phyloP scores from a whole-genome alignment of 352 stramenopile species.

The Pythium monospermum region DNA sequence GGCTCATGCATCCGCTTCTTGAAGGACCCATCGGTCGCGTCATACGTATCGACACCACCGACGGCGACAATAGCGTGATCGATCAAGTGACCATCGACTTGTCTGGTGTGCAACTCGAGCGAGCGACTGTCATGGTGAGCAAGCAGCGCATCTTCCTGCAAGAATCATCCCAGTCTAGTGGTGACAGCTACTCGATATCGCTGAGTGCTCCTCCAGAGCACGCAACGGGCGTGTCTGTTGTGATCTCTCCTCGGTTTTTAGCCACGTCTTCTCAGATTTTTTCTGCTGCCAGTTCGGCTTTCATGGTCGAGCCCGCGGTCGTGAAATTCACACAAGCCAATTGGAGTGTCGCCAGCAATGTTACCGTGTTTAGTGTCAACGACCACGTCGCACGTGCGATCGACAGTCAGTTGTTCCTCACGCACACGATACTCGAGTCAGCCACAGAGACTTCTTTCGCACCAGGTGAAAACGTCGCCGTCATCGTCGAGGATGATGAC shows the following conservation, averaged over 20 bases:
- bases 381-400: conserved; percentile 22
- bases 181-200: conserved; percentile 31
- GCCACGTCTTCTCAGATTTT: background rate
- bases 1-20: conserved; percentile 37
- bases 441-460: conserved; percentile 33
- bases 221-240: conserved; percentile 15
- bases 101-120: conserved; percentile 26
- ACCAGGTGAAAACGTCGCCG: conserved; percentile 21
- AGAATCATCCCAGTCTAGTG: no score
- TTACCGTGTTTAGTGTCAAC: conserved; percentile 26
- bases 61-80: conserved; percentile 33
- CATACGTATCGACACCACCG: conserved; percentile 48
- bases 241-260: conserved; percentile 6
- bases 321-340: conserved; percentile 39
- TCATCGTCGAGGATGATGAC: conserved; percentile 49
- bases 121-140: conserved; percentile 37
- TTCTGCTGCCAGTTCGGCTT: background rate
- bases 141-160: conserved; percentile 3
- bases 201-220: conserved; percentile 38
- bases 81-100: conserved; percentile 48
- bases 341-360: conserved; percentile 27
- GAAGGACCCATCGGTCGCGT: conserved; percentile 46
- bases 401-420: conserved; percentile 22
- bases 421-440: conserved; percentile 31
- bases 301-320: conserved; percentile 28